phyloP scores from a whole-genome alignment of 169 alveolate species.

The Cryptosporidium bovis region DNA sequence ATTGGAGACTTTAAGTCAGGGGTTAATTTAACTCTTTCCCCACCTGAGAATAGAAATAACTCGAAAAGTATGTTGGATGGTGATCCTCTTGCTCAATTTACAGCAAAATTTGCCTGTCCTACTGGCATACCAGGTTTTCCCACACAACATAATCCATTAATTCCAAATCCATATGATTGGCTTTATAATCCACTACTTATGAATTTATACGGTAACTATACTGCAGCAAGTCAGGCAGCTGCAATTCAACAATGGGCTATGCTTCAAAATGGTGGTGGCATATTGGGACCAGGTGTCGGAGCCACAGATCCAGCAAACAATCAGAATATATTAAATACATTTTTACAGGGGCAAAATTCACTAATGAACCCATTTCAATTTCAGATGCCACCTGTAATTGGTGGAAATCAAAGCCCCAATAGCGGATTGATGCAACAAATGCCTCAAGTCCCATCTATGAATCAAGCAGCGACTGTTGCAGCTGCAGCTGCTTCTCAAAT shows the following conservation, averaged over 20 bases:
- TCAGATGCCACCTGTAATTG: conserved; percentile 31
- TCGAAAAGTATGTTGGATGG: conserved; percentile 14
- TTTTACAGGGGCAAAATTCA: conserved; percentile 9
- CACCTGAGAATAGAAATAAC: background rate
- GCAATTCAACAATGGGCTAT: conserved; percentile 74
- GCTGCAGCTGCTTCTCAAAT: conserved; percentile 33
- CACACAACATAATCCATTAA: background rate
- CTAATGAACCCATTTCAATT: conserved; percentile 29
- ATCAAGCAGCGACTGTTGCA: background rate
- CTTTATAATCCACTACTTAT: conserved; percentile 49
- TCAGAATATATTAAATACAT: too few species aligned
- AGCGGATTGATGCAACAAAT: conserved; percentile 9
- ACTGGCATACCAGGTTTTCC: background rate
- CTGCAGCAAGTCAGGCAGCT: conserved; percentile 71
- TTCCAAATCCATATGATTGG: conserved; percentile 63
- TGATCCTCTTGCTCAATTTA: conserved; percentile 35
- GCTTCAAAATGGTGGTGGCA: conserved; percentile 17
- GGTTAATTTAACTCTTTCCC: conserved; percentile 12
- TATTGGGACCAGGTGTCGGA: too few species aligned
- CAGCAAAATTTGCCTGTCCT: conserved; percentile 8
- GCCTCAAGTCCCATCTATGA: conserved; percentile 16
- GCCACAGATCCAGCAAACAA: too few species aligned
- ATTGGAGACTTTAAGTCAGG: conserved; percentile 6
- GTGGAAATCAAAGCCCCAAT: conserved; percentile 24
- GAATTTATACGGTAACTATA: conserved; percentile 69